Base-by-base conservation (phyloP, 495 filamentous ascomycete genomes). In the Daldinia bambusicola region DNA sequence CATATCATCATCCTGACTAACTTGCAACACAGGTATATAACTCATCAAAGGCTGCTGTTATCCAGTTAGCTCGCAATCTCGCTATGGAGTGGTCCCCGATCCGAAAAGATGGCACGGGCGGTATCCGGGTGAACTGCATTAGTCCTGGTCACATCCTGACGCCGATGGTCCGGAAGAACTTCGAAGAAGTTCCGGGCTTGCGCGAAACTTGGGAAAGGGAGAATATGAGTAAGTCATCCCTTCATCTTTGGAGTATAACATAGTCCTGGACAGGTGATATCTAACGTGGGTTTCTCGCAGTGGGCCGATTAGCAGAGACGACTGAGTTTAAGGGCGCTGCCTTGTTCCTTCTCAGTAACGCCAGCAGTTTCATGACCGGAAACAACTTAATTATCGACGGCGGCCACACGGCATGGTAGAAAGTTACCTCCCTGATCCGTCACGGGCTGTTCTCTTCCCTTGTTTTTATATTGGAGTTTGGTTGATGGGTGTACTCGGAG, bases 111-210 rank as follows among this genome's bases (percentile, higher is more conserved):
- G 76, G 78, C 20, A 72, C 56, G 5, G 84, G 88, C 18, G 87
- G 89, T 0, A 91, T 93, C 62, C 80, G 90, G 0, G 90, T 92
- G 4, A 93, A 92, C 67, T 84, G 79, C 37, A 80, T 92, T 1
- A 89, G 88, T 59, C 90, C 90, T 0, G 90, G 90, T 0, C 89
- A 93, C 67, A 90, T 92, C 67, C 63, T 91, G 38, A 93, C 91
- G 45, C 89, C 89, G 0, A 92, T 92, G 90, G 89, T 91, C 1
- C 76, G 84, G 70, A 79, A 84, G 76, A 88, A 92, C 40, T 91
- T 93, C 71, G 79, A 88, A 68, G 84, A 88, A 63, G 88, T 87
- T 6, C 89, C 90, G 0, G 85, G 84, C 7, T 76, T 88, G 18
- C 78, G 83, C 57, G 82, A 84, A 34, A 84, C 81, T 13, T 92